Evolutionary conservation across 306 rosid genomes (phyloP), one percentile per base, ranked within the genome.

Genomic region (Cyclanthera cordifolia): DNA sequence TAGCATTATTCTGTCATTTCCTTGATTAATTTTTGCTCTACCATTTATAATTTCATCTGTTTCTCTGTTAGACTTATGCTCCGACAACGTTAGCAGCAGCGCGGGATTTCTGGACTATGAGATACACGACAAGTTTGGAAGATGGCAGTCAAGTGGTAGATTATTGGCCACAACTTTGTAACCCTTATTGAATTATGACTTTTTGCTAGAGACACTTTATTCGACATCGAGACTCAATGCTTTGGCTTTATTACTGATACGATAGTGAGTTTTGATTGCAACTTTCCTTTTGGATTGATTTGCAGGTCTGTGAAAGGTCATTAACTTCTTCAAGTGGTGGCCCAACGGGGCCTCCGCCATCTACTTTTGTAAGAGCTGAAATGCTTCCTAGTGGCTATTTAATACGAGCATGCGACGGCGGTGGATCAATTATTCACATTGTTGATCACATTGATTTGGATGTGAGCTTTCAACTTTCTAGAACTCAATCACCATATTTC

Each of bases 61-160:
- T 57, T 75, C 57, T 14, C 56, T 24, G 6, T 54, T 79, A 93
- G 98, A 93, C 93, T 8, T 93, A 87, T 74, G 98, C 98, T 1
- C 98, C 98, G 2, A 93, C 98, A 13, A 89, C 98, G 4, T 72
- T 93, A 82, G 98, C 98, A 24, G 96, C 98, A 9, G 96, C 98
- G 8, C 93, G 98, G 4, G 98, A 93, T 81, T 93, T 87, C 37
- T 93, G 96, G 96, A 93, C 93, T 2, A 76, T 93, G 27, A 82
- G 98, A 89, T 93, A 87, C 67, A 89, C 95, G 56, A 82, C 95
- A 3, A 93, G 73, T 65, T 69, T 93, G 82, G 98, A 93, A 76
- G 98, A 93, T 84, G 96, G 96, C 76, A 93, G 98, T 83, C 87
- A 87, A 77, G 98, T 89, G 98, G 98, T 92, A 92, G 50, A 45